phyloP scores from a whole-genome alignment of 2,329 filamentous ascomycete genomes.

The Stemphylium vesicarium region DNA sequence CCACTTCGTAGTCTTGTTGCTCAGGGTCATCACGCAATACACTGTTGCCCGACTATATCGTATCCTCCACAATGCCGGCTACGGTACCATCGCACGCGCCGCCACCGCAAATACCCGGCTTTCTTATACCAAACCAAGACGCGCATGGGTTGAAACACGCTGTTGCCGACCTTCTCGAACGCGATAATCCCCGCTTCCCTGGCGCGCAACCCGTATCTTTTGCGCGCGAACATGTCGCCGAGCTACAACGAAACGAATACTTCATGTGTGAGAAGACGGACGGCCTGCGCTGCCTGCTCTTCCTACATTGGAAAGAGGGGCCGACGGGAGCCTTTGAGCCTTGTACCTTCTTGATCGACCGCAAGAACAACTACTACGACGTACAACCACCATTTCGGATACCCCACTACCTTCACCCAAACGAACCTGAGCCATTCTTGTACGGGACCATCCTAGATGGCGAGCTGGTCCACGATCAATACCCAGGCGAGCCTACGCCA shows the following conservation, averaged over 20 bases:
- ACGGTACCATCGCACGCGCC: slow-evolving; percentile 27
- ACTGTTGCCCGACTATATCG: neutral
- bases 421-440: slow-evolving; percentile 69
- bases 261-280: slow-evolving; percentile 99
- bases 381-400: slow-evolving; percentile 79
- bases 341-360: slow-evolving; percentile 91
- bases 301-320: slow-evolving; percentile 72
- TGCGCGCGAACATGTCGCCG: slow-evolving; percentile 77
- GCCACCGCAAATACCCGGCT: slow-evolving; percentile 47
- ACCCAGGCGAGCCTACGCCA: slow-evolving; percentile 68
- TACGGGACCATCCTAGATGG: slow-evolving; percentile 85
- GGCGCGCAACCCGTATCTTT: slow-evolving; percentile 96
- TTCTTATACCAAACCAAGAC: slow-evolving; percentile 28
- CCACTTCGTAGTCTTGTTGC: neutral
- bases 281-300: slow-evolving; percentile 93
- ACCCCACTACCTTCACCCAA: slow-evolving; percentile 68
- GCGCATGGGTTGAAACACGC: slow-evolving; percentile 67
- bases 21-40: neutral
- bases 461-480: slow-evolving; percentile 87
- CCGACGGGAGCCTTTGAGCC: slow-evolving; percentile 26
- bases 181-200: slow-evolving; percentile 74
- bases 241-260: slow-evolving; percentile 84
- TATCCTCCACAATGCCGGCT: slow-evolving; percentile 24
- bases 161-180: slow-evolving; percentile 76
- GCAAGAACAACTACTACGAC: slow-evolving; percentile 96